Conservation (phyloP, 2,329 filamentous ascomycete species). For the Leptosphaerulina australis region DNA sequence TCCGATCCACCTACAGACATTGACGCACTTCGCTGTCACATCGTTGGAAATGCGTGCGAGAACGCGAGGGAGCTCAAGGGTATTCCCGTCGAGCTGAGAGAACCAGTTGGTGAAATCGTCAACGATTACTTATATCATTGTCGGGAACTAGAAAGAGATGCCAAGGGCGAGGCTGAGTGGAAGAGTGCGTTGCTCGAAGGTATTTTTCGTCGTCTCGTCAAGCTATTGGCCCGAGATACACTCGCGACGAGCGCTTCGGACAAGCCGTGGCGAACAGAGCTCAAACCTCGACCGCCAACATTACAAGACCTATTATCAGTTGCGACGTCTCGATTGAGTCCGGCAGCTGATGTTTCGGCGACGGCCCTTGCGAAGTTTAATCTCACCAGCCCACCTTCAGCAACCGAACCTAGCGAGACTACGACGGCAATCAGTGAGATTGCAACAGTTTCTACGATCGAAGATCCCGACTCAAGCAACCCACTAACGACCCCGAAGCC, state of each 20-base stretch:
- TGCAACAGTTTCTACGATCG: background rate
- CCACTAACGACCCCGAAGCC: constrained; percentile 6
- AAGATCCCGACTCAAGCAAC: background rate
- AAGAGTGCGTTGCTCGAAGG: constrained; percentile 1
- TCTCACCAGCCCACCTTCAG: background rate
- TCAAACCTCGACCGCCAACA: constrained; percentile 4
- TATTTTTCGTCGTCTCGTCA: background rate
- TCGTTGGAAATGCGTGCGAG: background rate
- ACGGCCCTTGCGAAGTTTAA: background rate
- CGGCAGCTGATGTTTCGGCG: background rate
- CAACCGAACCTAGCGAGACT: constrained; percentile 1
- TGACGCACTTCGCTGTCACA: background rate
- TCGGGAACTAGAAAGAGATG: constrained; percentile 1
- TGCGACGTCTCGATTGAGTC: background rate
- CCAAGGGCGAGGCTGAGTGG: constrained; percentile 5
- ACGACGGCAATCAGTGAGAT: constrained; percentile 1
- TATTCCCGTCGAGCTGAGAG: background rate
- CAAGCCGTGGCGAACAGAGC: constrained; percentile 3
- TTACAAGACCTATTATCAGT: background rate
- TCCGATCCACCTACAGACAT: constrained; percentile 1
- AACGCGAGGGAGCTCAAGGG: background rate
- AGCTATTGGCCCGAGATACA: background rate
- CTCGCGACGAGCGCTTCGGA: constrained; percentile 6
- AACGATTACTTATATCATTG: constrained; percentile 1
- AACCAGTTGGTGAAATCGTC: background rate